phyloP scores from a whole-genome alignment of 1,284 basidiomycete species.

The Ustilago shanxiensis region DNA sequence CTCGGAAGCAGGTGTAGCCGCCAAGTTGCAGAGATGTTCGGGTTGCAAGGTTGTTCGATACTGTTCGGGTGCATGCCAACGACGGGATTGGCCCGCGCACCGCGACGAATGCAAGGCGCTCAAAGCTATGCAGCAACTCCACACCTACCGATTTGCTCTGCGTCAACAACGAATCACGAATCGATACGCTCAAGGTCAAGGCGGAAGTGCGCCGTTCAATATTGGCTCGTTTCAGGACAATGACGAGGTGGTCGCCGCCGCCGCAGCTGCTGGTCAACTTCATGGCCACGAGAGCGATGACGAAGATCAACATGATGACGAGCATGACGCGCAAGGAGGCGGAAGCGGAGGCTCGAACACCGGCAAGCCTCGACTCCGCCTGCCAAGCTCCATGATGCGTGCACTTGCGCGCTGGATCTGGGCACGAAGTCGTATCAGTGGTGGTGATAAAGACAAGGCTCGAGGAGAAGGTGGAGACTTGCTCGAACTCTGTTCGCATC shows the following conservation, averaged over 20 bases:
- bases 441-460: conserved; percentile 30
- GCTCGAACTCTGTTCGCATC: conserved; percentile 44
- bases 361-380: conserved; percentile 12
- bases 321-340: not conserved
- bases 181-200: conserved; percentile 19
- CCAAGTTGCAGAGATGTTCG: conserved; percentile 48
- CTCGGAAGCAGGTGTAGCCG: not conserved
- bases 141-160: conserved; percentile 31
- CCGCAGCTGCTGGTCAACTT: conserved; percentile 17
- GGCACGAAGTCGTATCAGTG: conserved; percentile 38
- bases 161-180: conserved; percentile 35
- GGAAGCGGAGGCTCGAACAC: not conserved
- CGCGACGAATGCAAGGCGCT: conserved; percentile 56
- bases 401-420: conserved; percentile 49
- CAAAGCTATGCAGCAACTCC: conserved; percentile 38
- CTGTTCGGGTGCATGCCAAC: conserved; percentile 45
- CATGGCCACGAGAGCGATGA: conserved; percentile 21
- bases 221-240: conserved; percentile 47
- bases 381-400: conserved; percentile 46
- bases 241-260: conserved; percentile 35
- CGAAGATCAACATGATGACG: conserved; percentile 2
- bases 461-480: conserved; percentile 27
- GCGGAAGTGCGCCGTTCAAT: conserved; percentile 21
- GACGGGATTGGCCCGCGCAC: conserved; percentile 45
- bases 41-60: conserved; percentile 50